phyloP scores from a whole-genome alignment of 495 filamentous ascomycete genomes.

The Penicillium herquei region DNA sequence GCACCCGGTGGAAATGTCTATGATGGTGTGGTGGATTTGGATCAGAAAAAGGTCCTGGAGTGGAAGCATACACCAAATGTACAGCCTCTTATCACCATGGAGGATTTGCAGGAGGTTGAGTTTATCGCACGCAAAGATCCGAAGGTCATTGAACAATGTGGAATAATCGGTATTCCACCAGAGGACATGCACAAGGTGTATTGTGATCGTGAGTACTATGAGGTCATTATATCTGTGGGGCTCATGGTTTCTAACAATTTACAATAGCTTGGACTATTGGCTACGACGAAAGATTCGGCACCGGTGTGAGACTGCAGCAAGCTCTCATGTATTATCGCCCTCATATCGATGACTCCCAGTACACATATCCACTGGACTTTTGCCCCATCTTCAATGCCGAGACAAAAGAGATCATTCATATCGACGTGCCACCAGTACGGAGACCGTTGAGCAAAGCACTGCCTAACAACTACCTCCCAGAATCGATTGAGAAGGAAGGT shows the following conservation, averaged over 20 bases:
- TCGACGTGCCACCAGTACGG: slow-evolving; percentile 81
- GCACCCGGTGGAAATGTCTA: slow-evolving; percentile 76
- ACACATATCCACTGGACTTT: slow-evolving; percentile 90
- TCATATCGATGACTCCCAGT: slow-evolving; percentile 82
- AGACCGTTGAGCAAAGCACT: slow-evolving; percentile 71
- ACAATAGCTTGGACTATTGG: slow-evolving; percentile 87
- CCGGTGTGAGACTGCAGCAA: slow-evolving; percentile 77
- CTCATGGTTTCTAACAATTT: background rate
- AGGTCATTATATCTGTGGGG: slow-evolving; percentile 75
- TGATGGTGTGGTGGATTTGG: slow-evolving; percentile 79
- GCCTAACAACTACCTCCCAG: slow-evolving; percentile 78
- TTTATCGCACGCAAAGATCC: slow-evolving; percentile 74
- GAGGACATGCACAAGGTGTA: slow-evolving; percentile 92
- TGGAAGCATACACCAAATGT: slow-evolving; percentile 80
- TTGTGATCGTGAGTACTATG: slow-evolving; percentile 67
- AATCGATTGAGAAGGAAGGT: slow-evolving; percentile 67
- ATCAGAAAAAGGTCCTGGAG: slow-evolving; percentile 64
- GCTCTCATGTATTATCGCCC: slow-evolving; percentile 96
- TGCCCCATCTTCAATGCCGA: slow-evolving; percentile 89
- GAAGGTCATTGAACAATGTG: slow-evolving; percentile 91
- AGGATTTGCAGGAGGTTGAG: slow-evolving; percentile 89
- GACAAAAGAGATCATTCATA: slow-evolving; percentile 79
- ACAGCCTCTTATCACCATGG: slow-evolving; percentile 94
- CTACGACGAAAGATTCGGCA: slow-evolving; percentile 89
- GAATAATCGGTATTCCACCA: slow-evolving; percentile 77